Evolutionary conservation across 164 flowering plant species (phyloP).

Genomic region (Cinnamomum chago): DNA sequence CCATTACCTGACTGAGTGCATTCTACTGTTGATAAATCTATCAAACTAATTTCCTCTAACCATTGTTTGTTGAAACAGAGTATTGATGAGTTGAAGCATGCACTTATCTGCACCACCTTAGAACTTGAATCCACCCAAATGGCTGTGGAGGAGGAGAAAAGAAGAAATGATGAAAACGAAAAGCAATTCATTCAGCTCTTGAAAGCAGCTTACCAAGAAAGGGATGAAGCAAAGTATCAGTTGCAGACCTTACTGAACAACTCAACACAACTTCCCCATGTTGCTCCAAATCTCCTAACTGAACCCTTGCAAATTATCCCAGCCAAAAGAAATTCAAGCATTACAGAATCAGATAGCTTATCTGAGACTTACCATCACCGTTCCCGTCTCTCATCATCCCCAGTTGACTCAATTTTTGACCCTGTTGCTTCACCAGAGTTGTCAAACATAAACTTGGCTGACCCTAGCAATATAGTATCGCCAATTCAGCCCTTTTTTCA

Average conservation of each 20-base stretch:
- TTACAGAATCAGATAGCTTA: conserved; percentile 58
- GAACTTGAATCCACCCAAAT: conserved; percentile 53
- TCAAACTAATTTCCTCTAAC: neutral
- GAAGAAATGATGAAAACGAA: conserved; percentile 39
- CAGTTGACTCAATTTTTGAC: conserved; percentile 55
- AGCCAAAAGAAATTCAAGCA: conserved; percentile 47
- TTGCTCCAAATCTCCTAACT: conserved; percentile 21
- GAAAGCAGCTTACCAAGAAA: conserved; percentile 45
- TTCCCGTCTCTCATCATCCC: conserved; percentile 54
- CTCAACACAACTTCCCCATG: conserved; percentile 10
- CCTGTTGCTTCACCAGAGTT: conserved; percentile 50
- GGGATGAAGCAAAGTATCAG: conserved; percentile 70
- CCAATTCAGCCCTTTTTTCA: conserved; percentile 1
- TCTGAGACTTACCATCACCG: conserved; percentile 41
- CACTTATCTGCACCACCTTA: conserved; percentile 34
- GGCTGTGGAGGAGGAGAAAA: conserved; percentile 44
- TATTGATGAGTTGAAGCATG: conserved; percentile 51
- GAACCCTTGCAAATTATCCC: conserved; percentile 23
- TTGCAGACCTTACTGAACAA: conserved; percentile 44
- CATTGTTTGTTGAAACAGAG: conserved; percentile 23
- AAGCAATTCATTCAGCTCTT: conserved; percentile 44
- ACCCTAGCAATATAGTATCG: conserved; percentile 9
- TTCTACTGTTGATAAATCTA: neutral
- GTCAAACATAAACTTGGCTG: conserved; percentile 32
- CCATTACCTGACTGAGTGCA: neutral